Evolutionary conservation across 306 rosid species (phyloP).

Genomic region (Cucurbita pepo): DNA sequence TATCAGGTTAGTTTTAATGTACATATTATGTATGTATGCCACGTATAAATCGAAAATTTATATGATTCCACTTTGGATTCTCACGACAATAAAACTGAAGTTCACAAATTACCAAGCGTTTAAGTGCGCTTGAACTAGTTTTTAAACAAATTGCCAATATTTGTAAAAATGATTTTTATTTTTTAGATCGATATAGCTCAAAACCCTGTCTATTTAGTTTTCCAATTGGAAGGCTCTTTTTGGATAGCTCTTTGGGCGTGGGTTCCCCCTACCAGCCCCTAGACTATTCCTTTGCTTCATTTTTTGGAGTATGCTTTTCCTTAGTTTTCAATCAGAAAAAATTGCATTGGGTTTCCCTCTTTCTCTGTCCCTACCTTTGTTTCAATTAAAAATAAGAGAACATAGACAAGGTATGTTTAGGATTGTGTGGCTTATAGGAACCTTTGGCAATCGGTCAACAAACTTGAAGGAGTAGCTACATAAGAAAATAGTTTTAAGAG

Average conservation of each 20-base stretch:
- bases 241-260: background rate
- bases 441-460: too few species aligned
- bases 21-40: background rate
- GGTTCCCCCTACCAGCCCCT: background rate
- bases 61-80: background rate
- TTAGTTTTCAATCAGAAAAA: too few species aligned
- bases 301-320: too few species aligned
- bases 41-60: background rate
- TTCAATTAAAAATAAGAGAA: too few species aligned
- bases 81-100: background rate
- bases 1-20: constrained; percentile 34
- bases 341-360: background rate
- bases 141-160: background rate
- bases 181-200: background rate
- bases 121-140: background rate
- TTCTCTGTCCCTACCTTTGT: background rate
- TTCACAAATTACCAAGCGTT: background rate
- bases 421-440: too few species aligned
- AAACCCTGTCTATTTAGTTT: background rate
- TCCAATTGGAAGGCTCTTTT: background rate
- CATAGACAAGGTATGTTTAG: too few species aligned
- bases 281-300: too few species aligned
- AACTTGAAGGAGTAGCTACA: too few species aligned
- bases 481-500: too few species aligned
- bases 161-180: background rate